A percentile compares a stretch with the other conserved stretches of the same genome.
These are phyloP conservation scores for Plantago coronopus DNA, from an alignment of 305 asterid species.

Conservation along the genomic window DNA sequence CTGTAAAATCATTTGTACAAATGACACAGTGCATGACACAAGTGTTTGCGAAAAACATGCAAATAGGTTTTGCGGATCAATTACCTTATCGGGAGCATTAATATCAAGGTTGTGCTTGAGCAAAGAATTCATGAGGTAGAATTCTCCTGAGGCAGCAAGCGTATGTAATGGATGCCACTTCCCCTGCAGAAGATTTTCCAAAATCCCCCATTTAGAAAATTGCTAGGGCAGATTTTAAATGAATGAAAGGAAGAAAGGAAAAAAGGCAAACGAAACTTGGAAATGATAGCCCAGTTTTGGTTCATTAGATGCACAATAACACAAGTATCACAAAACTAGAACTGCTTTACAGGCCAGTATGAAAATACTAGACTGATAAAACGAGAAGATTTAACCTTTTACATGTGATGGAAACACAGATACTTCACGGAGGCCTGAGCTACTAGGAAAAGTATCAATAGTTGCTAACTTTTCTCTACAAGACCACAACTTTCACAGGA, in stretches of 20 bases:
- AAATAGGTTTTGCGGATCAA: background rate
- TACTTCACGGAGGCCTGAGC: conserved; percentile 7
- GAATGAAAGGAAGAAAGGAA: background rate
- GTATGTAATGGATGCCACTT: conserved; percentile 93
- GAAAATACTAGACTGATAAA: no score
- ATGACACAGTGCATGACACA: conserved; percentile 15
- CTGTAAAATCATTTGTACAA: background rate
- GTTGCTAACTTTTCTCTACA: no score
- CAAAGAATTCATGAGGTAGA: conserved; percentile 61
- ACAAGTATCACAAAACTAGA: background rate
- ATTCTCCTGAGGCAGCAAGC: conserved; percentile 86
- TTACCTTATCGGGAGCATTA: conserved; percentile 72
- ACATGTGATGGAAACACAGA: background rate
- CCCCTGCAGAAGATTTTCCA: conserved; percentile 38
- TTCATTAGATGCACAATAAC: background rate
- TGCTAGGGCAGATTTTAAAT: conserved; percentile 1
- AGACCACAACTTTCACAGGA: no score
- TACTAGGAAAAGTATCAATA: no score
- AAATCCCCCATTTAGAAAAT: conserved; percentile 23
- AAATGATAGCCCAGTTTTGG: background rate
- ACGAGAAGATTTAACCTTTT: background rate
- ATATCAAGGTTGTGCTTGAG: conserved; percentile 65
- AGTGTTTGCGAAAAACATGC: conserved; percentile 5
- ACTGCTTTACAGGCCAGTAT: background rate
- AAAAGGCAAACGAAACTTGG: background rate